A percentile compares a stretch with the other conserved stretches of the same genome.
Evolutionary conservation across 495 filamentous ascomycete genomes (phyloP).

Genomic region (Glonium stellatum): DNA sequence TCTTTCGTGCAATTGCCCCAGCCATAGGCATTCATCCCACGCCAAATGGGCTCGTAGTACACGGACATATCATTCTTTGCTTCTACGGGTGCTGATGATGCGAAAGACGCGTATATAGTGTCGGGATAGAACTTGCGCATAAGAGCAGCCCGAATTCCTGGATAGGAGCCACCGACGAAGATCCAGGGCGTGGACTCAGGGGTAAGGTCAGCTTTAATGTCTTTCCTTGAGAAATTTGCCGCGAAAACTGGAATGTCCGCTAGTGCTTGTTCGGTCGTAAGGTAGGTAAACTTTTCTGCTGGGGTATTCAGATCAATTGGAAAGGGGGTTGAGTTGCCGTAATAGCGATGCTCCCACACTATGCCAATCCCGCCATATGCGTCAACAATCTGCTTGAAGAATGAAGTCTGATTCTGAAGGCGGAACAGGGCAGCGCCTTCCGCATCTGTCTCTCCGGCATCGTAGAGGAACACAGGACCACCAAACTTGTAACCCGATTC

Average conservation of each 20-base stretch:
- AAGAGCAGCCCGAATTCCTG: constrained; percentile 50
- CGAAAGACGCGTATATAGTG: constrained; percentile 49
- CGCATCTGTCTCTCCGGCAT: constrained; percentile 44
- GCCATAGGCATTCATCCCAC: constrained; percentile 46
- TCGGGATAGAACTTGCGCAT: constrained; percentile 51
- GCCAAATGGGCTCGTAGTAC: constrained; percentile 51
- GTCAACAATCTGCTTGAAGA: constrained; percentile 41
- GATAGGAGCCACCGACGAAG: constrained; percentile 53
- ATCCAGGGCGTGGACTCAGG: constrained; percentile 50
- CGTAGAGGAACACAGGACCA: constrained; percentile 49
- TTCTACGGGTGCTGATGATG: constrained; percentile 52
- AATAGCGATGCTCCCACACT: constrained; percentile 53
- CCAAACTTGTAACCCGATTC: constrained; percentile 44
- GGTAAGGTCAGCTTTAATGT: constrained; percentile 38
- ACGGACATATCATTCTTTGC: constrained; percentile 50
- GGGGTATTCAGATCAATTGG: constrained; percentile 41
- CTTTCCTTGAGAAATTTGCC: constrained; percentile 40
- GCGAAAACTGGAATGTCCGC: constrained; percentile 50
- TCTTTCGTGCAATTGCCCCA: constrained; percentile 49
- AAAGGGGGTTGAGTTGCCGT: constrained; percentile 47
- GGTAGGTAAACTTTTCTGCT: constrained; percentile 44
- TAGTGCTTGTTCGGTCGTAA: constrained; percentile 47
- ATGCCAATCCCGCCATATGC: constrained; percentile 49
- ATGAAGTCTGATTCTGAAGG: constrained; percentile 38
- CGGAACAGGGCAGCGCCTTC: constrained; percentile 25